phyloP scores from a whole-genome alignment of 1,284 basidiomycete species.

The Ganoderma resinaceum region DNA sequence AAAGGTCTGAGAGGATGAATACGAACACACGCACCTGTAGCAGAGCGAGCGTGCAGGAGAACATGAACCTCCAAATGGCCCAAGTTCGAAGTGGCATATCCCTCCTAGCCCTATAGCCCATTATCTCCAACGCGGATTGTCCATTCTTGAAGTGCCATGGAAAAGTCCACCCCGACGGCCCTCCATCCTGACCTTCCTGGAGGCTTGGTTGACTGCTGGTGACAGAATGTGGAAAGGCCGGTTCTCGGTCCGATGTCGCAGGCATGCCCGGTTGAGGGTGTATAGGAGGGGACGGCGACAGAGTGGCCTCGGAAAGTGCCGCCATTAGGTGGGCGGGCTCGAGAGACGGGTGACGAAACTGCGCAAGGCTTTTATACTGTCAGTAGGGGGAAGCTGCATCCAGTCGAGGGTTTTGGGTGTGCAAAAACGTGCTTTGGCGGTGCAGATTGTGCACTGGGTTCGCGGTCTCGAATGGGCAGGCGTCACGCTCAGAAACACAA shows the following conservation, averaged over 20 bases:
- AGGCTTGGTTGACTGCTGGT: background rate
- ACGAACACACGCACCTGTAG: slow-evolving; percentile 4
- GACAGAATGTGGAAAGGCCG: background rate
- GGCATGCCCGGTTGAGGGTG: background rate
- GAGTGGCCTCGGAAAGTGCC: background rate
- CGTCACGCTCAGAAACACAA: background rate
- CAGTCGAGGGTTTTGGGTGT: background rate
- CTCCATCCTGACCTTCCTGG: background rate
- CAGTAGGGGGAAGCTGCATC: background rate
- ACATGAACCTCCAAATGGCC: slow-evolving; percentile 1
- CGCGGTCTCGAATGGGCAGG: background rate
- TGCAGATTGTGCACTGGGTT: background rate
- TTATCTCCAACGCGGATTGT: background rate
- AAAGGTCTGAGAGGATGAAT: background rate
- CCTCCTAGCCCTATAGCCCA: slow-evolving; percentile 11
- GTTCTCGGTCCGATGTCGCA: background rate
- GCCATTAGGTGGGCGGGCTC: background rate
- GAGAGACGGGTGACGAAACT: background rate
- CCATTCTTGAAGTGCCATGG: background rate
- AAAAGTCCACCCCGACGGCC: background rate
- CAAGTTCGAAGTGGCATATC: slow-evolving; percentile 1
- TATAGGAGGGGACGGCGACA: background rate
- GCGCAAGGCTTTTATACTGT: background rate
- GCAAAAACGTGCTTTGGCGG: background rate
- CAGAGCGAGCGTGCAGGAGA: background rate